Base-by-base conservation (phyloP, 2,329 filamentous ascomycete species). In the Lasiodiplodia theobromae region DNA sequence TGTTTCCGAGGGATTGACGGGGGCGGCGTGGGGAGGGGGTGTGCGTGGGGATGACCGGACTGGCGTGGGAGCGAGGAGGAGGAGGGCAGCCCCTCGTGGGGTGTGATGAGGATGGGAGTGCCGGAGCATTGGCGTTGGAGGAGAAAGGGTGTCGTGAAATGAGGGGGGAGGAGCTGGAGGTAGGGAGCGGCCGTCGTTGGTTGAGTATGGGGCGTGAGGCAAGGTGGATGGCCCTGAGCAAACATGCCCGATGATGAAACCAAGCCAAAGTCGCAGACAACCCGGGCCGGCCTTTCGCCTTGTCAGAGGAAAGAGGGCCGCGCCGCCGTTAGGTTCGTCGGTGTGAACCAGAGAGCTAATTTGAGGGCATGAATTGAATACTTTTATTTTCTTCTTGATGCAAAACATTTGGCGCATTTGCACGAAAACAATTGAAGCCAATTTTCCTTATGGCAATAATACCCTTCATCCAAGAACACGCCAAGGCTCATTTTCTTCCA, bases 261-360 rank as follows among this genome's bases (percentile, higher is more conserved):
- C 23, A 68, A 68, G 66, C 66, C 66, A 68, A 68, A 68, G 31
- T 62, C 49, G 66, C 66, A 68, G 66, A 58, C 66, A 68, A 57
- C 66, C 66, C 56, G 37, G 65, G n/a, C 51, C n/a, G 16, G 4
- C n/a, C 49, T 28, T 53, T 47, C n/a, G 8, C 21, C 44, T 18
- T 47, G 11, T 47, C n/a, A 47, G 10, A 47, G 44, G 44, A 4
- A n/a, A 11, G 12, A 52, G 40, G 28, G 28, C 25, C 5, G n/a
- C 31, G 38, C 8, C 40, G 14, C 37, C n/a, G 47, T 23, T 37
- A 57, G 56, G 66, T 60, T 68, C 47, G 60, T 68, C 67, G 51
- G 12, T 68, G 67, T 54, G 60, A 64, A 68, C 67, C n/a, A 64
- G 67, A 68, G 67, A 68, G 67, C 67, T 68, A 68, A 68, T 68